phyloP scores from a whole-genome alignment of 352 stramenopile species.

The Phytopythium oedochilum region DNA sequence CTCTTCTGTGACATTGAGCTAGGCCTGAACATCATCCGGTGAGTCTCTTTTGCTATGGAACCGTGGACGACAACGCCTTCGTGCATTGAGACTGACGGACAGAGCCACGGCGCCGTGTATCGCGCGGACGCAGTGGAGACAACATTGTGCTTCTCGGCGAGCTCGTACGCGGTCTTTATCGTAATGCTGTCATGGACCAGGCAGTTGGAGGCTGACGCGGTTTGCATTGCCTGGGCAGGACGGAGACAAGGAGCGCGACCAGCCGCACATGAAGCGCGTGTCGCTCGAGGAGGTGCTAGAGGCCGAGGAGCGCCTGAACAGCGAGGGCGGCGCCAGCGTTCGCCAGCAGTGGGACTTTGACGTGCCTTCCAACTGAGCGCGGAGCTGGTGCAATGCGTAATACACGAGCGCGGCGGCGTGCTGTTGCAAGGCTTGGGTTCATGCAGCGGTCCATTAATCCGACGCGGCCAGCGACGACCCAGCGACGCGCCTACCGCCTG shows the following conservation, averaged over 20 bases:
- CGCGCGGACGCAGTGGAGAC: slow-evolving; percentile 42
- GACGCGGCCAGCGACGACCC: no score
- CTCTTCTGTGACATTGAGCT: slow-evolving; percentile 95
- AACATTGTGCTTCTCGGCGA: slow-evolving; percentile 87
- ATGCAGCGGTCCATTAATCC: no score
- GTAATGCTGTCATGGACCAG: not conserved
- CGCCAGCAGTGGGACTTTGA: slow-evolving; percentile 86
- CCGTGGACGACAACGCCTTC: not conserved
- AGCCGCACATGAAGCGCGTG: slow-evolving; percentile 78
- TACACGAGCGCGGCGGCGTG: not conserved
- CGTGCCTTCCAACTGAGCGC: slow-evolving; percentile 16
- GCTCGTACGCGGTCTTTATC: no score
- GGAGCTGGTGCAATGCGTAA: not conserved
- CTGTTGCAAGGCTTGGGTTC: not conserved
- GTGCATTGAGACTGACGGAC: not conserved
- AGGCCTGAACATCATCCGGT: slow-evolving; percentile 95
- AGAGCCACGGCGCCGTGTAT: not conserved
- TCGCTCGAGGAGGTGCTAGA: slow-evolving; percentile 79
- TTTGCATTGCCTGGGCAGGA: no score
- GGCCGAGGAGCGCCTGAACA: slow-evolving; percentile 69
- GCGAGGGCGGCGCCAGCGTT: slow-evolving; percentile 55
- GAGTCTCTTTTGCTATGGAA: not conserved
- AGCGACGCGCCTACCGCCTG: no score
- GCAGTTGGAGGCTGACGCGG: not conserved
- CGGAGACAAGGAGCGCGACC: slow-evolving; percentile 73